These are phyloP conservation scores for Pythium rishiriense DNA, from an alignment of 352 stramenopile species.

Conservation along the genomic window DNA sequence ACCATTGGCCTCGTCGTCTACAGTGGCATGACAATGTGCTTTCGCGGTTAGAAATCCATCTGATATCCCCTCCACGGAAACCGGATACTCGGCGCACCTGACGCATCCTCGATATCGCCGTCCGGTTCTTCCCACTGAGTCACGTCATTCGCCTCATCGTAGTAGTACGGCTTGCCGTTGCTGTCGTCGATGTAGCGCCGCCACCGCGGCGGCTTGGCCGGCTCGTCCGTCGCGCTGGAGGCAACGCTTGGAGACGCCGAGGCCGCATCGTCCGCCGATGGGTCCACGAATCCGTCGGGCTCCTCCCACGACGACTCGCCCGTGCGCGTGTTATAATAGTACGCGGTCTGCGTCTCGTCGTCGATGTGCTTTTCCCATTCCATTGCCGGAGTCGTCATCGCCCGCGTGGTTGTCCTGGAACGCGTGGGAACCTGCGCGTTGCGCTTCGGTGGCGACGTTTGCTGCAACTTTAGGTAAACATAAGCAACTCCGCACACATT, in stretches of 20 bases:
- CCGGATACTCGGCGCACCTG: constrained; percentile 23
- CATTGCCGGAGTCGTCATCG: constrained; percentile 11
- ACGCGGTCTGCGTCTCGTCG: constrained; percentile 50
- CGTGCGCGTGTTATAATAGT: constrained; percentile 79
- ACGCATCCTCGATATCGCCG: constrained; percentile 31
- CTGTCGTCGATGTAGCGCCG: constrained; percentile 63
- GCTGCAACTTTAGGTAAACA: constrained; percentile 18
- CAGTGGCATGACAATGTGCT: background rate
- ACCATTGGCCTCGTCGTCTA: constrained; percentile 7
- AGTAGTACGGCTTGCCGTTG: constrained; percentile 63
- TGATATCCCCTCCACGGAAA: too few species aligned
- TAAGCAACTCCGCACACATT: background rate
- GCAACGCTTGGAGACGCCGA: background rate
- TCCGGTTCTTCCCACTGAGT: constrained; percentile 80
- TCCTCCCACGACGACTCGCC: constrained; percentile 74
- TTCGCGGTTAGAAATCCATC: too few species aligned
- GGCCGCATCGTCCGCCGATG: background rate
- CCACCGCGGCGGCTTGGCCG: constrained; percentile 41
- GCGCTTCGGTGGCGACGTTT: background rate
- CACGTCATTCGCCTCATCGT: constrained; percentile 65
- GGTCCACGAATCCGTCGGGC: constrained; percentile 40
- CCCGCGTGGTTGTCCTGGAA: background rate
- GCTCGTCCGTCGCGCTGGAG: constrained; percentile 1
- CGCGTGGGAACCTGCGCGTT: background rate
- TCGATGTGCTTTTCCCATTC: constrained; percentile 79